Conservation (phyloP, 306 rosid genomes). For the Quercus bicolor region DNA sequence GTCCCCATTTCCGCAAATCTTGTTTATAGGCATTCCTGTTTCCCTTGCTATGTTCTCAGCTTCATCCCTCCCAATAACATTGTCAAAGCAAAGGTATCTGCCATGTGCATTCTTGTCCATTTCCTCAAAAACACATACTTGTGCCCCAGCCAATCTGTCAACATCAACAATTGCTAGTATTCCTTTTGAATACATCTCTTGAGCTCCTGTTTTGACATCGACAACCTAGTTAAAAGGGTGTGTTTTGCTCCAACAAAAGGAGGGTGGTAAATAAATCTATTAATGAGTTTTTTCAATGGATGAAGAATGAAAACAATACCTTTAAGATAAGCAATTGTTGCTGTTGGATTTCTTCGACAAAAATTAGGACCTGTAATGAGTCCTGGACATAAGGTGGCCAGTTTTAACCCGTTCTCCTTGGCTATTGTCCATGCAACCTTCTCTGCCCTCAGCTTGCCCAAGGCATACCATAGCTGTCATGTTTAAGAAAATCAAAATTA, state of each 20-base stretch:
- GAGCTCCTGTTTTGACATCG: constrained; percentile 47
- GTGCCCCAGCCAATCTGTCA: constrained; percentile 60
- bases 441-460: constrained; percentile 79
- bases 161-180: constrained; percentile 64
- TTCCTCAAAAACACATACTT: constrained; percentile 55
- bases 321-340: constrained; percentile 90
- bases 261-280: no score
- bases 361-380: constrained; percentile 69
- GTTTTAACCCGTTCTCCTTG: constrained; percentile 49
- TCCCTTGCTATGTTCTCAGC: constrained; percentile 64
- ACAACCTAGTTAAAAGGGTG: background rate
- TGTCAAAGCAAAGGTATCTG: constrained; percentile 74
- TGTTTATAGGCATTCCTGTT: constrained; percentile 30
- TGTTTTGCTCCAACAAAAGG: no score
- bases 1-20: constrained; percentile 39
- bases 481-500: background rate
- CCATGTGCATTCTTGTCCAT: constrained; percentile 58
- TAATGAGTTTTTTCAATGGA: no score
- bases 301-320: constrained; percentile 33
- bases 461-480: constrained; percentile 85
- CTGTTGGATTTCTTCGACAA: constrained; percentile 48
- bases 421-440: constrained; percentile 84
- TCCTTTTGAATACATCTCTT: constrained; percentile 60
- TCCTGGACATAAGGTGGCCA: constrained; percentile 75
- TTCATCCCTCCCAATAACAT: constrained; percentile 30